phyloP scores from a whole-genome alignment of 306 rosid species.

The Spatholobus suberectus region DNA sequence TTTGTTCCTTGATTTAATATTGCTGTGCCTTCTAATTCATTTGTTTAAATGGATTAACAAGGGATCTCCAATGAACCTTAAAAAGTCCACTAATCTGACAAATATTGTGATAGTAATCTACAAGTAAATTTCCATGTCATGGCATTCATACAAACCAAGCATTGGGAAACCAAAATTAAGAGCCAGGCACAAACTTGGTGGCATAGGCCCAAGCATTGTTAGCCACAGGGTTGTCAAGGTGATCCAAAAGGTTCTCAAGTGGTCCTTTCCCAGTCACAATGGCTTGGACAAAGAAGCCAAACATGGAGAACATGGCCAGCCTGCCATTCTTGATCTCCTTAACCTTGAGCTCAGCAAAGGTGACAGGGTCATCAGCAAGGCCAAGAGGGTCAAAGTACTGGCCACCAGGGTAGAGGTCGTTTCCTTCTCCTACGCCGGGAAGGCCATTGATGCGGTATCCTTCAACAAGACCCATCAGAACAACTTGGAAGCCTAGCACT shows the following conservation, averaged over 20 bases:
- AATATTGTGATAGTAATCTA: background rate
- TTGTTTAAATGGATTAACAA: background rate
- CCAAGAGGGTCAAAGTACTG: constrained; percentile 94
- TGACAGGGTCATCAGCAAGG: constrained; percentile 82
- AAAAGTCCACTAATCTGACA: background rate
- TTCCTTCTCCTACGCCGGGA: constrained; percentile 83
- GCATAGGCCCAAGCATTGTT: constrained; percentile 96
- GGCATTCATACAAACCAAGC: background rate
- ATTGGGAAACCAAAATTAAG: constrained; percentile 35
- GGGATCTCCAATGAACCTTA: background rate
- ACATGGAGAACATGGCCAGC: constrained; percentile 94
- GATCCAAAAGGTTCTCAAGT: constrained; percentile 84
- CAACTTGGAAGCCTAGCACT: constrained; percentile 80
- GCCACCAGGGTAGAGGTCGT: constrained; percentile 89
- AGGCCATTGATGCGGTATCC: constrained; percentile 90
- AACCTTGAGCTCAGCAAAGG: constrained; percentile 88
- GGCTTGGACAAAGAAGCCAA: constrained; percentile 96
- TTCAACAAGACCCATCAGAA: constrained; percentile 90
- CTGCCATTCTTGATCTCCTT: constrained; percentile 92
- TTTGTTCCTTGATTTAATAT: background rate
- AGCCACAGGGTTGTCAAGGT: constrained; percentile 89
- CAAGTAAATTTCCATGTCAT: background rate
- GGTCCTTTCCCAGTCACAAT: constrained; percentile 94
- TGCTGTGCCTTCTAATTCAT: background rate
- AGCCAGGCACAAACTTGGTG: constrained; percentile 88